Conservation (phyloP, 108 stramenopile genomes). For the Nannochloropsis gaditana region DNA sequence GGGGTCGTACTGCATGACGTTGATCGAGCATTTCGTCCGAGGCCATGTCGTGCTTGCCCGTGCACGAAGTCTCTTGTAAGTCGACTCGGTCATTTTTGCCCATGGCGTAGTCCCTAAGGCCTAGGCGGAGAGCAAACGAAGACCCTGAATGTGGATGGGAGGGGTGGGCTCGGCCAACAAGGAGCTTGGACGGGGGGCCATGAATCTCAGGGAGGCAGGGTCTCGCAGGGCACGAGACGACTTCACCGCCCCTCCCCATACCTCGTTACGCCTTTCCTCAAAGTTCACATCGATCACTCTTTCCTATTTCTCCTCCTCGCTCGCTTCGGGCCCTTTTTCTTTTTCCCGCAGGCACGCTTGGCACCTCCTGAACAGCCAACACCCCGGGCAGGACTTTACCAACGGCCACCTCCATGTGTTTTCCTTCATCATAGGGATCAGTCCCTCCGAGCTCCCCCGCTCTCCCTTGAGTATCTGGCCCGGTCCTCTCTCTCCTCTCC, state of each 20-base stretch:
- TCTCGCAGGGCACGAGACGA: no score
- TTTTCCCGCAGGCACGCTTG: background rate
- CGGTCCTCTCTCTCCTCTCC: no score
- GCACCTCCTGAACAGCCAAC: background rate
- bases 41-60: background rate
- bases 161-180: no score
- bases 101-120: no score
- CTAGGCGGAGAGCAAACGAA: no score
- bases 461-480: no score
- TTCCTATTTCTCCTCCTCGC: background rate
- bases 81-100: no score
- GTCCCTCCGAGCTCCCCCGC: background rate
- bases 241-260: background rate
- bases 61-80: conserved; percentile 17
- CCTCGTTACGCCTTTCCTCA: background rate
- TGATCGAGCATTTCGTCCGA: background rate
- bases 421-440: background rate
- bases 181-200: no score
- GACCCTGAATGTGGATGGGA: no score
- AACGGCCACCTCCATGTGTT: background rate
- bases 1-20: background rate
- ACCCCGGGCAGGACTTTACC: background rate
- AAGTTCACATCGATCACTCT: no score
- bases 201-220: no score
- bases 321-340: background rate